A percentile compares a stretch with the other conserved stretches of the same genome.
phyloP scores from a whole-genome alignment of 2,329 filamentous ascomycete species.

The Fusarium nygamai region DNA sequence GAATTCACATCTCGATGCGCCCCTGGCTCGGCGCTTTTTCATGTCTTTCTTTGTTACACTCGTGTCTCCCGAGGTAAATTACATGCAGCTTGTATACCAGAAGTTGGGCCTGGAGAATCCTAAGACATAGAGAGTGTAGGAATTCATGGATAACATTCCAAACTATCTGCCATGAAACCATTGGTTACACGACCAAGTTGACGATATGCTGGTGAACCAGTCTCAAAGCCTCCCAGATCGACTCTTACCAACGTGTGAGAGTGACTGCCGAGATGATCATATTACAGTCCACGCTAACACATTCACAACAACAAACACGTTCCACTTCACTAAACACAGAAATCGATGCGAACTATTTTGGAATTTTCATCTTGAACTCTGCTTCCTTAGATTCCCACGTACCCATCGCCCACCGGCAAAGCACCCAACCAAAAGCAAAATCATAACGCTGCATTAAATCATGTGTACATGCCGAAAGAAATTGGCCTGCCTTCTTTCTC shows the following conservation, averaged over 20 bases:
- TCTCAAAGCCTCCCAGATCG: background rate
- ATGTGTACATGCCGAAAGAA: conserved; percentile 16
- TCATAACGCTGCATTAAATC: conserved; percentile 28
- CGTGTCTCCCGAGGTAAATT: conserved; percentile 1
- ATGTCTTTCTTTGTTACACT: conserved; percentile 18
- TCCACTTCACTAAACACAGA: conserved; percentile 13
- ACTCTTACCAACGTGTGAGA: background rate
- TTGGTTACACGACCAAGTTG: background rate
- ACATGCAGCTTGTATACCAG: background rate
- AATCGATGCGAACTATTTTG: conserved; percentile 18
- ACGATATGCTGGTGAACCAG: background rate
- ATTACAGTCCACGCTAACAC: background rate
- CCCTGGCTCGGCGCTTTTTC: conserved; percentile 32
- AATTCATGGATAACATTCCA: background rate
- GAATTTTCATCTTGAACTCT: conserved; percentile 19
- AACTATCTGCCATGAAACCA: background rate
- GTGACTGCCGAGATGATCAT: background rate
- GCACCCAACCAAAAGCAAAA: conserved; percentile 23
- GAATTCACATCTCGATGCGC: conserved; percentile 19
- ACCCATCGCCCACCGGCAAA: conserved; percentile 17
- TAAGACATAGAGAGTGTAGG: background rate
- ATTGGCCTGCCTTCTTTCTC: background rate
- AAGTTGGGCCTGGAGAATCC: background rate
- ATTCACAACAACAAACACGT: conserved; percentile 7
- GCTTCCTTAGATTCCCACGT: conserved; percentile 12